Evolutionary conservation across 2,329 filamentous ascomycete genomes (phyloP).

Genomic region (Colletotrichum sp.): DNA sequence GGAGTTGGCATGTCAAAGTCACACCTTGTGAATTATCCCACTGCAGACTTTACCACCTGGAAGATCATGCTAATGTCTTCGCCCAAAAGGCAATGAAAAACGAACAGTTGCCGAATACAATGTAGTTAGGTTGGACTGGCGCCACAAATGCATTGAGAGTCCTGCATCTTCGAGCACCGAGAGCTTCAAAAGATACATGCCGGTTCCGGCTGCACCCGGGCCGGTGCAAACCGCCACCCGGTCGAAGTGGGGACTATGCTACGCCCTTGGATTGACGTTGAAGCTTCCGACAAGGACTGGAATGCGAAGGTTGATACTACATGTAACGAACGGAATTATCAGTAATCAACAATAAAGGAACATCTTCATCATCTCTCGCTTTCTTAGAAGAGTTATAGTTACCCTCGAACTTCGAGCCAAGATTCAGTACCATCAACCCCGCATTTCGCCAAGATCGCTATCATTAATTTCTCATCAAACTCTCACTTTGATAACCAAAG

Average conservation of each 20-base stretch:
- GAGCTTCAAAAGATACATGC: neutral
- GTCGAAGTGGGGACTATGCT: neutral
- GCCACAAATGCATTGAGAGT: neutral
- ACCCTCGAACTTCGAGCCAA: neutral
- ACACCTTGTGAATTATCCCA: neutral
- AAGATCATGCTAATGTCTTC: neutral
- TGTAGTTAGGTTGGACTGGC: neutral
- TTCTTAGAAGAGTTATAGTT: neutral
- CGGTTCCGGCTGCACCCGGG: neutral
- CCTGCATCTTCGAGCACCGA: neutral
- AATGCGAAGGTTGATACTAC: neutral
- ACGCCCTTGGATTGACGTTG: neutral
- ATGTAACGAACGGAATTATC: neutral
- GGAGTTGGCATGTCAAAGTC: neutral
- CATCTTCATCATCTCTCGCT: accelerated
- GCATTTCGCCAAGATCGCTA: neutral
- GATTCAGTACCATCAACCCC: neutral
- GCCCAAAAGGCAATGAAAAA: neutral
- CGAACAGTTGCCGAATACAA: no score
- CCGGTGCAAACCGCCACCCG: neutral
- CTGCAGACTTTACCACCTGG: neutral
- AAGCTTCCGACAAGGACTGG: neutral
- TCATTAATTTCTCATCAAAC: neutral
- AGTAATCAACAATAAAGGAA: neutral
- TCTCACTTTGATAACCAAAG: neutral